phyloP scores from a whole-genome alignment of 331 rosid species.

The Stylosanthes scabra region DNA sequence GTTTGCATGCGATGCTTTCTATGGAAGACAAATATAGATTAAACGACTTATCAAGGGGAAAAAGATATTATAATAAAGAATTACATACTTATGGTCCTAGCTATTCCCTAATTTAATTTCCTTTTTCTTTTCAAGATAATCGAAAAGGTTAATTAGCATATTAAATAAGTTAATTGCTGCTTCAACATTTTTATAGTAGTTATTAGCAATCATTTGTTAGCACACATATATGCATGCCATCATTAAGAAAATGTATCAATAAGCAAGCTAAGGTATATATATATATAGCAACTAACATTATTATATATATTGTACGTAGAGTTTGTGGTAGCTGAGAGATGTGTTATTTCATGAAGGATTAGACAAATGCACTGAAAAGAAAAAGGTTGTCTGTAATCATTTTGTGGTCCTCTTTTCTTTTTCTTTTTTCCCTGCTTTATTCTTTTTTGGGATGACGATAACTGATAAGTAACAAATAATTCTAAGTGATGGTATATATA shows the following conservation, averaged over 20 bases:
- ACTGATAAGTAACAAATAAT: constrained; percentile 36
- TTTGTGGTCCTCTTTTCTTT: constrained; percentile 39
- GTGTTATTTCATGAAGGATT: constrained; percentile 34
- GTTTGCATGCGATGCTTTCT: not conserved
- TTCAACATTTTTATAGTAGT: not conserved
- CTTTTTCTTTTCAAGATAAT: no score
- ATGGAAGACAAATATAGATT: not conserved
- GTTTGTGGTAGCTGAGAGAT: constrained; percentile 27
- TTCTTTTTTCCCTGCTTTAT: not conserved
- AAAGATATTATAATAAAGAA: not conserved
- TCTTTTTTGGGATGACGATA: constrained; percentile 24
- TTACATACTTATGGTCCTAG: no score
- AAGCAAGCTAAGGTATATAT: constrained; percentile 14
- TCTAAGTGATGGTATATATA: not conserved
- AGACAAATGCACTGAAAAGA: constrained; percentile 39
- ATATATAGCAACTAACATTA: no score
- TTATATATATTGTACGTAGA: not conserved
- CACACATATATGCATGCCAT: not conserved
- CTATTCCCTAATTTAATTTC: no score
- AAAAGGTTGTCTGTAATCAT: constrained; percentile 28
- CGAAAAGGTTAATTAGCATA: no score
- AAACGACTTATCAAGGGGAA: not conserved
- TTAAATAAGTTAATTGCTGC: no score
- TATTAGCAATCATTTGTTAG: constrained; percentile 28
- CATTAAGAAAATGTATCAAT: not conserved